Percentiles rank a stretch among this genome's conserved stretches.
Evolutionary conservation across 129 eudicot genomes (phyloP).

Genomic region (Saussurea involucrata): DNA sequence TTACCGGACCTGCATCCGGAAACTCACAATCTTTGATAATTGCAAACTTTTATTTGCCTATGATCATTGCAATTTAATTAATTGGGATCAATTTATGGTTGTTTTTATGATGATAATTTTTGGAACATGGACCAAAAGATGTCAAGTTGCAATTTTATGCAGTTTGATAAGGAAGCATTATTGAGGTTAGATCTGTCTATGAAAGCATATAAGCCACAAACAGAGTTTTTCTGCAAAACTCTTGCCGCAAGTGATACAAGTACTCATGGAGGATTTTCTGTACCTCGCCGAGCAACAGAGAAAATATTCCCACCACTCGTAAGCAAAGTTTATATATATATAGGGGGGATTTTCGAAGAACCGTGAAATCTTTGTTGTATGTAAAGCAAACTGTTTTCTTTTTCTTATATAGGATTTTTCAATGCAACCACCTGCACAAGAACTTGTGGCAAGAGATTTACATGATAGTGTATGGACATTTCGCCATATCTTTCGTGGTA

Average conservation of each 20-base stretch:
- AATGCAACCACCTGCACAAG: constrained; percentile 84
- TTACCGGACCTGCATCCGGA: too few species aligned
- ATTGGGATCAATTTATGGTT: too few species aligned
- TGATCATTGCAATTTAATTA: too few species aligned
- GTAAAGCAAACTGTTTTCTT: background rate
- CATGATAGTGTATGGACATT: constrained; percentile 69
- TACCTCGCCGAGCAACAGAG: constrained; percentile 80
- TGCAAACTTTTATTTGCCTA: background rate
- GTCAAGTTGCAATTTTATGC: constrained; percentile 14
- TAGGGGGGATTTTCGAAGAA: background rate
- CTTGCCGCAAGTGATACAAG: constrained; percentile 82
- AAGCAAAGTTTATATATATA: background rate
- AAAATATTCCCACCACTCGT: constrained; percentile 71
- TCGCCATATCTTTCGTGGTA: constrained; percentile 73
- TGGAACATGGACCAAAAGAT: too few species aligned
- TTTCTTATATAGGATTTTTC: constrained; percentile 47
- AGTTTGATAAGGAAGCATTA: constrained; percentile 70
- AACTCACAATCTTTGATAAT: too few species aligned
- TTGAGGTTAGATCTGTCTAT: constrained; percentile 57
- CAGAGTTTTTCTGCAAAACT: constrained; percentile 73
- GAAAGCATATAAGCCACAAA: constrained; percentile 60
- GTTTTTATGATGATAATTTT: too few species aligned
- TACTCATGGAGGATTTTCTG: constrained; percentile 84
- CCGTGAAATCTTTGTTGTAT: background rate
- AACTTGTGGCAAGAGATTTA: constrained; percentile 64